phyloP scores from a whole-genome alignment of 805 yeast genomes.

The Yamadazyma phyllophila region DNA sequence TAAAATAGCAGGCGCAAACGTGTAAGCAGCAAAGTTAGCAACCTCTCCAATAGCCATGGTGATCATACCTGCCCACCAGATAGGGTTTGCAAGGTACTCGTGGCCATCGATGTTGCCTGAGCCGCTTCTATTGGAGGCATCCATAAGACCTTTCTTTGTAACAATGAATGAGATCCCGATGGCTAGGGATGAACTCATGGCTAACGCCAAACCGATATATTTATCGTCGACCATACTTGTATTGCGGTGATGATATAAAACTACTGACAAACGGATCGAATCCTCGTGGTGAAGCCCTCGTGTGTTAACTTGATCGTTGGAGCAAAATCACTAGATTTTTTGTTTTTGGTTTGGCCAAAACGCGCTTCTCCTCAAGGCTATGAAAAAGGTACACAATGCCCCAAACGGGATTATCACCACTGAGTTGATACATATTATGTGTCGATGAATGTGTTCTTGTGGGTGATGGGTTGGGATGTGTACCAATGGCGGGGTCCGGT shows the following conservation, averaged over 20 bases:
- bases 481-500: no score
- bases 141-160: slow-evolving; percentile 81
- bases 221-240: slow-evolving; percentile 63
- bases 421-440: no score
- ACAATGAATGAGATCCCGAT: slow-evolving; percentile 88
- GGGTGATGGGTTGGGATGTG: no score
- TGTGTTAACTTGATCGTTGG: background rate
- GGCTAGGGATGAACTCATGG: slow-evolving; percentile 83
- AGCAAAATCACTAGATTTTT: background rate
- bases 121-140: slow-evolving; percentile 62
- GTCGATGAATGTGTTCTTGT: no score
- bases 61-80: slow-evolving; percentile 92
- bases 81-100: slow-evolving; percentile 76
- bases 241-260: no score
- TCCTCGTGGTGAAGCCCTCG: no score
- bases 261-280: no score
- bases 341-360: background rate
- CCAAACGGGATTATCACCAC: background rate
- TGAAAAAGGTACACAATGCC: background rate
- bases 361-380: slow-evolving; percentile 4
- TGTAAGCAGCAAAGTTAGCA: slow-evolving; percentile 92
- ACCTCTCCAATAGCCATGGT: slow-evolving; percentile 90
- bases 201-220: slow-evolving; percentile 84
- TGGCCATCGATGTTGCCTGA: slow-evolving; percentile 61
- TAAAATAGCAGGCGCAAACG: slow-evolving; percentile 90